phyloP scores from a whole-genome alignment of 495 filamentous ascomycete species.

The Penicillium coprophilum region DNA sequence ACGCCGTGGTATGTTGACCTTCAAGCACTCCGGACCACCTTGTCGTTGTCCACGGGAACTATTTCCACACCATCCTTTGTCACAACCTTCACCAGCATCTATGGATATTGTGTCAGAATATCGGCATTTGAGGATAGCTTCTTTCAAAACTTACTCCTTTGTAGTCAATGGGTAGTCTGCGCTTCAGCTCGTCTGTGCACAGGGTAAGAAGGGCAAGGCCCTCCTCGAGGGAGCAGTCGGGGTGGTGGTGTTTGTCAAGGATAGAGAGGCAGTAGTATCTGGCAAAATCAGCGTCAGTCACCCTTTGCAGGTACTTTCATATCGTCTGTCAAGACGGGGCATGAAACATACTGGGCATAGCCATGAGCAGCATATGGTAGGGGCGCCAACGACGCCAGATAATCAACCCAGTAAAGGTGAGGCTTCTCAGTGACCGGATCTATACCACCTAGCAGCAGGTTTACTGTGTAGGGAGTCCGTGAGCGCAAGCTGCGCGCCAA shows the following conservation, averaged over 20 bases:
- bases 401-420: constrained; percentile 94
- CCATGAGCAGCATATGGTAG: constrained; percentile 96
- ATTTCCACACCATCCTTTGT: constrained; percentile 87
- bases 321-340: not conserved
- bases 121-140: not conserved
- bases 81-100: constrained; percentile 85
- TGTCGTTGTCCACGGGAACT: constrained; percentile 76
- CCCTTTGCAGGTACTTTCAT: not conserved
- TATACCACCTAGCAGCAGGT: constrained; percentile 88
- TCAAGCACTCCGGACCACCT: constrained; percentile 66
- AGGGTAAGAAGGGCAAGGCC: constrained; percentile 86
- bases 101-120: constrained; percentile 18
- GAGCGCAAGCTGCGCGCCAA: constrained; percentile 86
- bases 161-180: constrained; percentile 95
- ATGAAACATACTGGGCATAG: constrained; percentile 82
- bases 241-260: constrained; percentile 97
- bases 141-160: constrained; percentile 64
- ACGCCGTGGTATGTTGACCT: constrained; percentile 30
- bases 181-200: constrained; percentile 96
- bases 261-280: constrained; percentile 94
- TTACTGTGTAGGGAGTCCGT: constrained; percentile 91
- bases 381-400: constrained; percentile 81
- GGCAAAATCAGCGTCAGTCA: constrained; percentile 22
- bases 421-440: constrained; percentile 86
- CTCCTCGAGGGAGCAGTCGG: constrained; percentile 81